Conservation (phyloP, 805 yeast species). For the Maudiozyma bulderi region DNA sequence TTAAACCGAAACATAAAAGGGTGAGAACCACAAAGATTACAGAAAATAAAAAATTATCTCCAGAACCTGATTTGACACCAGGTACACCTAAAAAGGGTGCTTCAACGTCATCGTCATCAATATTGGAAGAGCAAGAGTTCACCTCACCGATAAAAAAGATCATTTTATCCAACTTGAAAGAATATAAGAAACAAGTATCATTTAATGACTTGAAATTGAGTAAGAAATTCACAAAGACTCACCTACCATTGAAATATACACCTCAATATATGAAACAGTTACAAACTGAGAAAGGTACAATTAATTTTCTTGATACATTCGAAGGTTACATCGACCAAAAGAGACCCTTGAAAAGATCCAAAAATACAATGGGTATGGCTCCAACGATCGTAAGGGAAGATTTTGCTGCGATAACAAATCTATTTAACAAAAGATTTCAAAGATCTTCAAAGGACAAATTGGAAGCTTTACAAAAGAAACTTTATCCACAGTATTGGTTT, state of each 20-base stretch:
- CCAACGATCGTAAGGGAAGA: slow-evolving; percentile 59
- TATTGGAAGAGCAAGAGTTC: slow-evolving; percentile 24
- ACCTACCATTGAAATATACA: slow-evolving; percentile 34
- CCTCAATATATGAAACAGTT: slow-evolving; percentile 2
- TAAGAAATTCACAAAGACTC: slow-evolving; percentile 37
- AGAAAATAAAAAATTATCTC: neutral
- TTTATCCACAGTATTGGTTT: slow-evolving; percentile 73
- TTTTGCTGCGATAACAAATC: slow-evolving; percentile 41
- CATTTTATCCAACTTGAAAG: slow-evolving; percentile 16
- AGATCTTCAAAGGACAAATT: slow-evolving; percentile 36
- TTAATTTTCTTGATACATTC: slow-evolving; percentile 65
- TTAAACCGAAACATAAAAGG: neutral
- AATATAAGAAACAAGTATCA: slow-evolving; percentile 15
- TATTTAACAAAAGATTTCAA: slow-evolving; percentile 38
- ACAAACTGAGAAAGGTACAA: slow-evolving; percentile 21
- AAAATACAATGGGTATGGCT: slow-evolving; percentile 63
- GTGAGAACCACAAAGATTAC: neutral
- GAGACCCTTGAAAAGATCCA: slow-evolving; percentile 35
- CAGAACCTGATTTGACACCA: neutral
- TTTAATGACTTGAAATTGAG: slow-evolving; percentile 16
- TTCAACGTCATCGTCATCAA: neutral
- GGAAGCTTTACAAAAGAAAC: slow-evolving; percentile 36
- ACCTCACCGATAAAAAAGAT: slow-evolving; percentile 31
- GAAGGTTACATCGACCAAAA: slow-evolving; percentile 89
- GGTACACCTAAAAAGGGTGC: slow-evolving; percentile 8